Evolutionary conservation across 1,139 yeast genomes (phyloP).

Genomic region (Pneumocystis canis): DNA sequence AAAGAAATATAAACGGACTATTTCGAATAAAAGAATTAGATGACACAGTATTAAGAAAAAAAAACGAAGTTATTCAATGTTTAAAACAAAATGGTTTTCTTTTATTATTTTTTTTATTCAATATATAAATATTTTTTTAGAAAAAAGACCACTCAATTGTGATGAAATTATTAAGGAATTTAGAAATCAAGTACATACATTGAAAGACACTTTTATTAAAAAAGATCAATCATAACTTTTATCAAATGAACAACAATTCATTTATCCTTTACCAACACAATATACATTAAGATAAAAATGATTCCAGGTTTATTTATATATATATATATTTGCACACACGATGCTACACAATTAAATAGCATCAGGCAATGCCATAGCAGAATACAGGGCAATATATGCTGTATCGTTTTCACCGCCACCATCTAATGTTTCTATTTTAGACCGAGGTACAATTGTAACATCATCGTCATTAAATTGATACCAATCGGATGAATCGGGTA

Average conservation of each 20-base stretch:
- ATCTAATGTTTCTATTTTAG: constrained; percentile 62
- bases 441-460: constrained; percentile 61
- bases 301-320: background rate
- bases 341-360: background rate
- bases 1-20: constrained; percentile 27
- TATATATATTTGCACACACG: background rate
- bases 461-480: constrained; percentile 90
- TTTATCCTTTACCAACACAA: background rate
- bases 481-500: constrained; percentile 44
- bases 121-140: background rate
- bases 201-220: background rate
- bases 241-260: background rate
- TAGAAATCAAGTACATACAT: constrained; percentile 26
- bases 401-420: constrained; percentile 98
- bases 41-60: constrained; percentile 31
- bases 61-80: constrained; percentile 49
- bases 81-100: constrained; percentile 25
- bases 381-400: constrained; percentile 75
- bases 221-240: background rate
- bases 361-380: constrained; percentile 45
- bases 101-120: background rate
- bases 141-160: constrained; percentile 60
- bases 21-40: constrained; percentile 28
- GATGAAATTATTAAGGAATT: constrained; percentile 73
- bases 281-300: constrained; percentile 1